phyloP scores from a whole-genome alignment of 768 basidiomycete genomes.

The Rhizopogon salebrosus region DNA sequence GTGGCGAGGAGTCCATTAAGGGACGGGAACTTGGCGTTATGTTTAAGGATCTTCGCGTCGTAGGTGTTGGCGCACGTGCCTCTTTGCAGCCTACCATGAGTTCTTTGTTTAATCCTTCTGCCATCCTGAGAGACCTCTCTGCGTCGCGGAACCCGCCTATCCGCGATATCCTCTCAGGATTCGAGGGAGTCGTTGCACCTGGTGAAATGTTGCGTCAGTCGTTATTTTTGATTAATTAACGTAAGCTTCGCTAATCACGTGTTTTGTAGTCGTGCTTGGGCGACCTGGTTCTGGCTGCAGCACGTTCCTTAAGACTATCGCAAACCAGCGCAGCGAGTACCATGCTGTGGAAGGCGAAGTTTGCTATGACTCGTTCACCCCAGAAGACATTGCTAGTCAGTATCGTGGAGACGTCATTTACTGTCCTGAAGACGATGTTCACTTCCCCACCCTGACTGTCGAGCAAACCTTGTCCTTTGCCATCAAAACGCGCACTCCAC shows the following conservation, averaged over 20 bases:
- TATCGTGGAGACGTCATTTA: slow-evolving; percentile 81
- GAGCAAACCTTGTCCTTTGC: slow-evolving; percentile 72
- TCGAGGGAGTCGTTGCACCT: slow-evolving; percentile 52
- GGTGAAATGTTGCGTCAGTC: slow-evolving; percentile 69
- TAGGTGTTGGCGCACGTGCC: slow-evolving; percentile 53
- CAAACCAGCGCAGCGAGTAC: slow-evolving; percentile 69
- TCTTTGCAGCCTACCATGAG: slow-evolving; percentile 56
- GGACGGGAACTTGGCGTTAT: slow-evolving; percentile 56
- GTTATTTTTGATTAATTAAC: not conserved
- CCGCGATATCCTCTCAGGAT: slow-evolving; percentile 48
- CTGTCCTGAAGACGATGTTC: slow-evolving; percentile 57
- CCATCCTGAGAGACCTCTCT: slow-evolving; percentile 39
- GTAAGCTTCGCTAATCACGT: not conserved
- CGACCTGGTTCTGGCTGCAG: slow-evolving; percentile 83
- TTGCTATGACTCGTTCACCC: slow-evolving; percentile 76
- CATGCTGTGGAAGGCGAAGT: slow-evolving; percentile 63
- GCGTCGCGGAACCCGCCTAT: slow-evolving; percentile 54
- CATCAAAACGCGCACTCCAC: slow-evolving; percentile 66
- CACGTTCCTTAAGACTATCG: slow-evolving; percentile 79
- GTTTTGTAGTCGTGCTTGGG: slow-evolving; percentile 52
- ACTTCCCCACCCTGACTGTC: slow-evolving; percentile 79
- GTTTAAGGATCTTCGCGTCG: slow-evolving; percentile 54
- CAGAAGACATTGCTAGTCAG: slow-evolving; percentile 67
- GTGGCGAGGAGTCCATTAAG: slow-evolving; percentile 42
- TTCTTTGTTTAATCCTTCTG: slow-evolving; percentile 51